Evolutionary conservation across 768 basidiomycete species (phyloP).

Genomic region (Daedaleopsis sinensis): DNA sequence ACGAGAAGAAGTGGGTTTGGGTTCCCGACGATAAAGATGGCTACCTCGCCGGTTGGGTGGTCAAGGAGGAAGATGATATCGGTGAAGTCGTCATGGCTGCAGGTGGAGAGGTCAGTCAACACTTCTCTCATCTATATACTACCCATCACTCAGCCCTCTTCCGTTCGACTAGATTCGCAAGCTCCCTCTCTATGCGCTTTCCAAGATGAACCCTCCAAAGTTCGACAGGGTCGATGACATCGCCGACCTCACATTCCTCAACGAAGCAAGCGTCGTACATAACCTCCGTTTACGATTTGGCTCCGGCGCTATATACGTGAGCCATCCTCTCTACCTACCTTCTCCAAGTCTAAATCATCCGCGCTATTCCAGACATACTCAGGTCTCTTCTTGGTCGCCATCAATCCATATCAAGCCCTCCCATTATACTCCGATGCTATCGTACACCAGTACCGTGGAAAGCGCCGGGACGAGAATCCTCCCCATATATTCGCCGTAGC

Average conservation of each 20-base stretch:
- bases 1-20: constrained; percentile 99
- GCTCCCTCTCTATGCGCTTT: constrained; percentile 79
- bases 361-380: constrained; percentile 73
- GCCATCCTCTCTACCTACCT: background rate
- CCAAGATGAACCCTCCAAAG: constrained; percentile 98
- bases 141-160: background rate
- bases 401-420: constrained; percentile 94
- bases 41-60: constrained; percentile 93
- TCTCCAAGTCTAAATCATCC: background rate
- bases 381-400: constrained; percentile 95
- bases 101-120: constrained; percentile 70
- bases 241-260: constrained; percentile 95
- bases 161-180: constrained; percentile 51
- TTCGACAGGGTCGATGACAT: constrained; percentile 98
- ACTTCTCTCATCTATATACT: background rate
- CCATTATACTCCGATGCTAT: constrained; percentile 91
- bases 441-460: constrained; percentile 87
- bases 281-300: constrained; percentile 92
- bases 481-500: constrained; percentile 98
- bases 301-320: constrained; percentile 88
- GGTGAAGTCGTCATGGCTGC: constrained; percentile 86
- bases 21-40: constrained; percentile 91
- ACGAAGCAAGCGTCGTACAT: constrained; percentile 99
- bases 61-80: constrained; percentile 80
- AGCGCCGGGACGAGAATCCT: constrained; percentile 87